phyloP scores from a whole-genome alignment of 2,329 filamentous ascomycete species.

The Fusarium verticillioides region DNA sequence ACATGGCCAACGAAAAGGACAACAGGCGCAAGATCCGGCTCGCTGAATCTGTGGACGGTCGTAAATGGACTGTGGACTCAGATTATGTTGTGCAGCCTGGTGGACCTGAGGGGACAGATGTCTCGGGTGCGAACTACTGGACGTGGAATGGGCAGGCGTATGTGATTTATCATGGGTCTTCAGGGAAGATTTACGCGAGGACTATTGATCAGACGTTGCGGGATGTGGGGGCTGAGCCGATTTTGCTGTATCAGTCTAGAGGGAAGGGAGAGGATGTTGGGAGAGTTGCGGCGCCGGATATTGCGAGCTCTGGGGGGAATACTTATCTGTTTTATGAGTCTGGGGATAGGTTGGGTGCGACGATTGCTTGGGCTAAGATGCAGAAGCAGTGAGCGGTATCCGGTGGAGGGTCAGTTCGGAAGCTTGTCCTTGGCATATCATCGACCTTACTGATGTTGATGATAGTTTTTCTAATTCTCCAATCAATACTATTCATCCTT shows the following conservation, averaged over 20 bases:
- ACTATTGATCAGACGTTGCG: slow-evolving; percentile 26
- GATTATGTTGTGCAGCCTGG: slow-evolving; percentile 16
- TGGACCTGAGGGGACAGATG: not conserved
- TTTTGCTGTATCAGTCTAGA: slow-evolving; percentile 18
- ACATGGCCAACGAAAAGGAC: slow-evolving; percentile 43
- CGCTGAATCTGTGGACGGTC: slow-evolving; percentile 40
- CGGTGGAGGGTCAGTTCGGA: too few relatives aligned
- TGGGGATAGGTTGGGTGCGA: not conserved
- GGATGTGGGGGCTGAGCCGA: slow-evolving; percentile 13
- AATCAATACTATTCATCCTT: fast-evolving
- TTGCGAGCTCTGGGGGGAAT: not conserved
- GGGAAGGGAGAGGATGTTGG: slow-evolving; percentile 4
- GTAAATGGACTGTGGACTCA: slow-evolving; percentile 28
- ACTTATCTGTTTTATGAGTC: slow-evolving; percentile 27
- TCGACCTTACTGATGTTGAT: not conserved
- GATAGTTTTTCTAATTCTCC: fast-evolving
- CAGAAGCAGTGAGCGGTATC: not conserved
- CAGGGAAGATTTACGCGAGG: slow-evolving; percentile 14
- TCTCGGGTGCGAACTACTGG: slow-evolving; percentile 27
- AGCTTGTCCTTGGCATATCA: too few relatives aligned
- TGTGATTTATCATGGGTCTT: slow-evolving; percentile 19
- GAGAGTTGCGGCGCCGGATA: slow-evolving; percentile 15
- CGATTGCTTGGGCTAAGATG: slow-evolving; percentile 22
- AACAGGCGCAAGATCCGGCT: slow-evolving; percentile 41
- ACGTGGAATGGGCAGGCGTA: slow-evolving; percentile 16